Base-by-base conservation (phyloP, 2,329 filamentous ascomycete species). In the Fusarium acutatum region DNA sequence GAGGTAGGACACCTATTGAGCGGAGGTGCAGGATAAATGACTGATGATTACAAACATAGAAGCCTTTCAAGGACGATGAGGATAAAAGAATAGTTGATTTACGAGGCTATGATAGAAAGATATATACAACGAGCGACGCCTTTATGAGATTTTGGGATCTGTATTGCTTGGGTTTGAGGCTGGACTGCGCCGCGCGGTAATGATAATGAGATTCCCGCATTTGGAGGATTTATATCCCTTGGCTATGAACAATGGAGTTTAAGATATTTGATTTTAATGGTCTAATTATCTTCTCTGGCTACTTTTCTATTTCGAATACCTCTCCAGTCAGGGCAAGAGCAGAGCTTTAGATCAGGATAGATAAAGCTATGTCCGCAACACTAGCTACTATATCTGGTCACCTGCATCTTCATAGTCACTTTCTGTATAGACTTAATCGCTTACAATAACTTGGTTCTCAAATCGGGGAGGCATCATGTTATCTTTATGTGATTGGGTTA, bases 11-110 rank as follows among this genome's bases (percentile, higher is more conserved):
- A 15, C 5, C 0, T 10, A 2, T 5, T 20, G 2, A 24, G 8
- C 0, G 6, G 12, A n/a, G 6, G 6, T 15, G 11, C 12, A 5
- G 0, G 0, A 4, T 4, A 4, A 6, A 14, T 15, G 3, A n/a
- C 24, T 50, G 3, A 35, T 1, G 6, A 1, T 4, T 18, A 22
- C 8, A 15, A 30, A 0, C 22, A 18, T 18, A 3, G 8, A 12
- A 28, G 4, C 2, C 14, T 35, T 17, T 5, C 9, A 4, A 15
- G 0, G 7, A 1, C 6, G 5, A 18, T 12, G 17, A 11, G 11
- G 3, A 17, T 1, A 18, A 46, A 5, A 7, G 2, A 18, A 5
- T 0, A n/a, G 18, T 0, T 40, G 34, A 35, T 37, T 37, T 4
- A 35, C 0, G 37, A 50, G 1, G 2, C 0, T 7, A 35, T 26